These are phyloP conservation scores for Trichoderma sp. DNA, from an alignment of 2,329 filamentous ascomycete species.

Conservation along the genomic window DNA sequence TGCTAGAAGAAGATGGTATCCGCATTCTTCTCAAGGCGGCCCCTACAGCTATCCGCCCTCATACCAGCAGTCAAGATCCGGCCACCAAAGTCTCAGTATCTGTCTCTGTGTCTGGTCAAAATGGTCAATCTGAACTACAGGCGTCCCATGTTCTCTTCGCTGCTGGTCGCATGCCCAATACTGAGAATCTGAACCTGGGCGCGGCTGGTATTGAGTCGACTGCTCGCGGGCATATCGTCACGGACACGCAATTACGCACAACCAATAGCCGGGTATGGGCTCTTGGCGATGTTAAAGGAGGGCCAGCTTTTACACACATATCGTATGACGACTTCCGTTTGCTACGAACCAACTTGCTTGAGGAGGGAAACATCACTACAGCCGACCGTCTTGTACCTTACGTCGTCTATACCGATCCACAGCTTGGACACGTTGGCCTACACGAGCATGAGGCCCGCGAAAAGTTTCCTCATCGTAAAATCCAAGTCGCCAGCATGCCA, in stretches of 20 bases:
- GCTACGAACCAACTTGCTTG: conserved; percentile 40
- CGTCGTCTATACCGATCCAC: conserved; percentile 53
- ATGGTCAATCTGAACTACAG: not conserved
- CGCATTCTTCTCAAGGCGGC: conserved; percentile 39
- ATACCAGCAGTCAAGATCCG: not conserved
- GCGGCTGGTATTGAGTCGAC: conserved; percentile 42
- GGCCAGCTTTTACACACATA: conserved; percentile 55
- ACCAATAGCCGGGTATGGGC: conserved; percentile 44
- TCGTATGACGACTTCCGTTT: conserved; percentile 57
- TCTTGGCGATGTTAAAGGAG: conserved; percentile 52
- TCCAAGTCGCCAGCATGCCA: conserved; percentile 49
- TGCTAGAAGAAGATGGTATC: conserved; percentile 48
- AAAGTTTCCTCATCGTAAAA: conserved; percentile 27
- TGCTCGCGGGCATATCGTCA: conserved; percentile 42
- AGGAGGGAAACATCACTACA: conserved; percentile 27
- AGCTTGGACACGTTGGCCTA: conserved; percentile 51
- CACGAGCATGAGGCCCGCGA: conserved; percentile 39
- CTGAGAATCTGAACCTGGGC: conserved; percentile 42
- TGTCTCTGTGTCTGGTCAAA: conserved; percentile 22
- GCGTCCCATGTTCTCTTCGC: conserved; percentile 50
- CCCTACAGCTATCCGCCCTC: conserved; percentile 23
- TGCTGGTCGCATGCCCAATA: conserved; percentile 50
- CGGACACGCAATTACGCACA: conserved; percentile 46
- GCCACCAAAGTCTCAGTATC: conserved; percentile 21
- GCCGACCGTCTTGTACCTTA: conserved; percentile 37